Conservation (phyloP, 2,329 filamentous ascomycete genomes). For the Paramyrothecium roridum region DNA sequence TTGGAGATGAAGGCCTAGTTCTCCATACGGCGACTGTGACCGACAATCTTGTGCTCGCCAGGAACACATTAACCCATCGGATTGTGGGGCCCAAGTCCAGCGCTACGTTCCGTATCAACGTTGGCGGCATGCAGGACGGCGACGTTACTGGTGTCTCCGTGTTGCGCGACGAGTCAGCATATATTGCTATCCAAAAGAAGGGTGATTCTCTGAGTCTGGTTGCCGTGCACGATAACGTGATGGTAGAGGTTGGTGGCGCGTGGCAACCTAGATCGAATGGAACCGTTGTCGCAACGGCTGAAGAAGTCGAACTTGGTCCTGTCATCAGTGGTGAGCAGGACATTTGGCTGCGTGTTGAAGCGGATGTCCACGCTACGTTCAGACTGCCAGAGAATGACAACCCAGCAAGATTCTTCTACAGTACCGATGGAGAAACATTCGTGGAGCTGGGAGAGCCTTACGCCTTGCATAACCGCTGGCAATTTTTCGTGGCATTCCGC, state of each 20-base stretch:
- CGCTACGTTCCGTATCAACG: slow-evolving; percentile 42
- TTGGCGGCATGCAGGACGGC: slow-evolving; percentile 43
- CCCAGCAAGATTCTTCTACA: slow-evolving; percentile 30
- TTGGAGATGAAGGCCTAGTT: slow-evolving; percentile 30
- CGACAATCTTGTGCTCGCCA: slow-evolving; percentile 40
- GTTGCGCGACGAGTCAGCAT: slow-evolving; percentile 50
- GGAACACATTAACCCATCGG: slow-evolving; percentile 44
- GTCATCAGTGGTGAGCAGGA: slow-evolving; percentile 4
- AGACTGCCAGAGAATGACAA: slow-evolving; percentile 14
- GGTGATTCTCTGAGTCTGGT: slow-evolving; percentile 21
- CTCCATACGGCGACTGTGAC: slow-evolving; percentile 48
- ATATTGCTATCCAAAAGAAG: slow-evolving; percentile 44
- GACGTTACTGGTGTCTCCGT: slow-evolving; percentile 48
- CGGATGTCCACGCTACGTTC: slow-evolving; percentile 14
- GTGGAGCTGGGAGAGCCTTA: slow-evolving; percentile 29
- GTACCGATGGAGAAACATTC: slow-evolving; percentile 37
- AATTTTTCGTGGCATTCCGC: slow-evolving; percentile 45
- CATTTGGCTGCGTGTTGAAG: slow-evolving; percentile 16
- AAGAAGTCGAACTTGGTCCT: not conserved
- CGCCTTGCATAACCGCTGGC: slow-evolving; percentile 35
- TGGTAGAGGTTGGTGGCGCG: slow-evolving; percentile 13
- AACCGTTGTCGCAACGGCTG: not conserved
- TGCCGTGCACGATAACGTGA: slow-evolving; percentile 22
- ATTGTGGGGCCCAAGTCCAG: slow-evolving; percentile 39
- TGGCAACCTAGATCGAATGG: slow-evolving; percentile 30